Evolutionary conservation across 306 rosid species (phyloP), one percentile per base, ranked within the genome.

Genomic region (Astragalus glycyphyllos): DNA sequence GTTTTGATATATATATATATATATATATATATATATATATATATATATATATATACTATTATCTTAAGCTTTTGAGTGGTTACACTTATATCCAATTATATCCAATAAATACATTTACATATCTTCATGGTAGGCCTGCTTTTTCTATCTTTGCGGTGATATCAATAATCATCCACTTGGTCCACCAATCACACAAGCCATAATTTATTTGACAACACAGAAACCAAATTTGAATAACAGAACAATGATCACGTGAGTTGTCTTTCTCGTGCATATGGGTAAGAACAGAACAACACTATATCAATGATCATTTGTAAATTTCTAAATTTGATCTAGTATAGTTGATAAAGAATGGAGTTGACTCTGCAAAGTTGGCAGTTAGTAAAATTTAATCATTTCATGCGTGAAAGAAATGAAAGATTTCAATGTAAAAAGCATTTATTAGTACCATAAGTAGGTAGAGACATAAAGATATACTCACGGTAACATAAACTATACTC

Each of bases 401-500:
- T 40, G 10, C 4, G 71, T 48, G 53, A 48, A 8, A 46, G 7
- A 35, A 9, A 10, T 42, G 15, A 13, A 59, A n/a, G 40, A 0
- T 3, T 17, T 11, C 3, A 32, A 14, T 37, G 50, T 58, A 46
- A 55, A 32, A 79, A 13, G 74, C 71, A 86, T 91, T 91, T 74
- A 88, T 83, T 82, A 49, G 70, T 31, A 77, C 74, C 62, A 50
- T n/a, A 72, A 65, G 92, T 82, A 74, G 92, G 88, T 86, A 72
- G 84, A 75, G 80, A 70, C 67, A 65, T 53, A 47, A 65, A 44
- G 49, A 12, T 3, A 8, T 8, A 10, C 59, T n/a, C n/a, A n/a
- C n/a, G n/a, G n/a, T n/a, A n/a, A n/a, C n/a, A n/a, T n/a, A n/a
- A n/a, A n/a, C n/a, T n/a, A n/a, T n/a, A n/a, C n/a, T n/a, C n/a